Evolutionary conservation across 75 land plant genomes (phyloP), one percentile per base, ranked within the genome.

Genomic region (Pinus taeda): DNA sequence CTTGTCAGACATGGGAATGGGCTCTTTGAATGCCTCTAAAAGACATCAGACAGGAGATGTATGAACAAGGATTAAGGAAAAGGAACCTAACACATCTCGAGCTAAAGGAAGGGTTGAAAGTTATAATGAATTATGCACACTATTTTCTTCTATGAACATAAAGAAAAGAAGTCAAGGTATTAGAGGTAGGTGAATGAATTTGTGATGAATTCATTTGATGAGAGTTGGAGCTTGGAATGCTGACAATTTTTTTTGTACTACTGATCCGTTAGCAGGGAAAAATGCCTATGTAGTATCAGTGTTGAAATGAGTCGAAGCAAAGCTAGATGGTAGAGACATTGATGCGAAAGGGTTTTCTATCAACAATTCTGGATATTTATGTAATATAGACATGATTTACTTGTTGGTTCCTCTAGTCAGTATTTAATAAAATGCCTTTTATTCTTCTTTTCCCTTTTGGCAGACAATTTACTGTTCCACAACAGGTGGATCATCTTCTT

Each of bases 211-310:
- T 73, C 24, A 70, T 71, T 42, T 24, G 71, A 7, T 57, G 70
- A 60, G 29, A 74, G 29, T 58, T 60, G n/a, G 60, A 59, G 15
- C 30, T 29, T 74, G 12, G 33, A 36, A 74, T 64, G 21, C 17
- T 73, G 36, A 57, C 65, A 18, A 26, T 2, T 8, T 73, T 57
- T n/a, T 69, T 20, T 58, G 39, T 26, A 53, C 11, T 77, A 39
- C 72, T 60, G 24, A 20, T 55, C 21, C 29, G 15, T 30, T 36
- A 63, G 78, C 77, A 94, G 99, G 89, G 77, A 94, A 88, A 82
- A 96, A 94, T 88, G 87, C 92, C 42, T 96, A 89, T 91, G 99
- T 98, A 18, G 77, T 95, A 63, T 91, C 95, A 29, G 93, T 97
- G 22, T 79, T 97, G 60, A 92, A 83, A 83, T 86, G 91, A 53